phyloP scores from a whole-genome alignment of 2,329 filamentous ascomycete genomes.

The Delphinella strobiligena region DNA sequence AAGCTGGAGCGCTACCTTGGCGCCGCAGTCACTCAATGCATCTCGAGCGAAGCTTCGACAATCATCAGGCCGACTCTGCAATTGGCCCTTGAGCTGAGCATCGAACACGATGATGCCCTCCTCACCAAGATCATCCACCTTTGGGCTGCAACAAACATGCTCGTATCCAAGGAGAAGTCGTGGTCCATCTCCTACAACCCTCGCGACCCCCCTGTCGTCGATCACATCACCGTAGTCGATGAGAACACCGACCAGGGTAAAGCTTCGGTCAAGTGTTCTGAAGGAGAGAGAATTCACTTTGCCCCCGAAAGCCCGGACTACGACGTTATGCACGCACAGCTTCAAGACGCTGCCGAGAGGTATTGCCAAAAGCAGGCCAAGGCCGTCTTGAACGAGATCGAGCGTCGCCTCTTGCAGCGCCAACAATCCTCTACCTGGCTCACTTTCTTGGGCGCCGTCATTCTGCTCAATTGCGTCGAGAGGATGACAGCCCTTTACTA shows the following conservation, averaged over 20 bases:
- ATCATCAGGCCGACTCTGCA: conserved; percentile 40
- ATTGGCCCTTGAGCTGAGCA: conserved; percentile 7
- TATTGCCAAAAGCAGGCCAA: conserved; percentile 41
- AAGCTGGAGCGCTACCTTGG: conserved; percentile 8
- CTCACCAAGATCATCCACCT: conserved; percentile 42
- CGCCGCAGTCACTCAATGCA: conserved; percentile 19
- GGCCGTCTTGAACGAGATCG: conserved; percentile 46
- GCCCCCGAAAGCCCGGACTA: conserved; percentile 18
- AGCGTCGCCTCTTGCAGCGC: conserved; percentile 46
- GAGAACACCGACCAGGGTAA: not conserved
- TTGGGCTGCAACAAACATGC: conserved; percentile 43
- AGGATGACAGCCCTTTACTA: conserved; percentile 46
- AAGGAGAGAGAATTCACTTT: too few relatives aligned
- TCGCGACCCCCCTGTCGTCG: conserved; percentile 8
- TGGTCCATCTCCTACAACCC: conserved; percentile 8
- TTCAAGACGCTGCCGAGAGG: conserved; percentile 44
- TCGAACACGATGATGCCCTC: conserved; percentile 26
- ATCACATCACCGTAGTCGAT: conserved; percentile 4
- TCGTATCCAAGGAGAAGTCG: conserved; percentile 23
- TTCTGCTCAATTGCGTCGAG: conserved; percentile 48
- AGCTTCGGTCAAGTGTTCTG: conserved; percentile 1
- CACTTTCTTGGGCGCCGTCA: conserved; percentile 47
- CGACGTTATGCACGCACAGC: conserved; percentile 39
- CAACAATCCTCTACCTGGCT: conserved; percentile 45
- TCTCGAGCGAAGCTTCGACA: conserved; percentile 36